These are phyloP conservation scores for Penicillium salamii DNA, from an alignment of 495 filamentous ascomycete genomes.

Conservation along the genomic window DNA sequence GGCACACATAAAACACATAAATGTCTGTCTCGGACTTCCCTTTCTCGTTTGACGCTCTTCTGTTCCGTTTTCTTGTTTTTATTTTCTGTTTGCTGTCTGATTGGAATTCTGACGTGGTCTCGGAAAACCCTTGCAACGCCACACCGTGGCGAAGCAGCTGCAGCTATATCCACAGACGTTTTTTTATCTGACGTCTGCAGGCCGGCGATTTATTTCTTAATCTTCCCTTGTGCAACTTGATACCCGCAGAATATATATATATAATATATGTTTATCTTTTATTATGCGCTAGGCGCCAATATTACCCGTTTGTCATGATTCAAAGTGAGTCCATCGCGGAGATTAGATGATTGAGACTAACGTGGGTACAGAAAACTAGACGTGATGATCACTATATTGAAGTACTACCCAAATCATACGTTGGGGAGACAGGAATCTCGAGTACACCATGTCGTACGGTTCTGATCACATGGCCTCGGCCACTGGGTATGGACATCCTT, in stretches of 20 bases:
- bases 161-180: conserved; percentile 30
- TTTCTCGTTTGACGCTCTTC: conserved; percentile 12
- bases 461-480: conserved; percentile 30
- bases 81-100: conserved; percentile 3
- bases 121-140: conserved; percentile 21
- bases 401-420: conserved; percentile 22
- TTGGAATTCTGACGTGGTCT: conserved; percentile 26
- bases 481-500: conserved; percentile 19
- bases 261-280: too few species aligned
- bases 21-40: conserved; percentile 23
- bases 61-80: conserved; percentile 13
- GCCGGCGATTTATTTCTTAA: neutral
- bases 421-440: conserved; percentile 27
- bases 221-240: conserved; percentile 1
- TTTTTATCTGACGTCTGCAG: conserved; percentile 21
- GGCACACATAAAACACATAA: conserved; percentile 23
- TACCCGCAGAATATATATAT: conserved; percentile 7
- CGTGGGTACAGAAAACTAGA: neutral
- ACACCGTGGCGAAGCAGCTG: conserved; percentile 36
- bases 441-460: conserved; percentile 40
- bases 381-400: conserved; percentile 37
- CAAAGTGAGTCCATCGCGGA: neutral
- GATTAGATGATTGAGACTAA: too few species aligned
- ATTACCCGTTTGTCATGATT: conserved; percentile 11
- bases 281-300: conserved; percentile 10